phyloP scores from a whole-genome alignment of 2,329 filamentous ascomycete species.

The Coniochaeta sp. region DNA sequence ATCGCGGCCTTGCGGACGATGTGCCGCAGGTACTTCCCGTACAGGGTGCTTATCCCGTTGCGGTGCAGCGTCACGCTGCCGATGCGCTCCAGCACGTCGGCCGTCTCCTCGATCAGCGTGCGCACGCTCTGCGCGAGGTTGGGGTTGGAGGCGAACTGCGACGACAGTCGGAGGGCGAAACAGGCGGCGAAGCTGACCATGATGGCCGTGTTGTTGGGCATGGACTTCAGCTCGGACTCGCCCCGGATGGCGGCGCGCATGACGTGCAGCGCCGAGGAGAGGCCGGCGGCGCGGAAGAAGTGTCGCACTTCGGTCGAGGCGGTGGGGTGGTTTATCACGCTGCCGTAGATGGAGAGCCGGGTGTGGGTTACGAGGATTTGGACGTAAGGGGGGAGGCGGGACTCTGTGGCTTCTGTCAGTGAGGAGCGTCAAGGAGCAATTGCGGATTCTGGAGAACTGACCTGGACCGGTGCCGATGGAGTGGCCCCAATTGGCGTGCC shows the following conservation, averaged over 20 bases:
- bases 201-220: slow-evolving; percentile 73
- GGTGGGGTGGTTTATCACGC: slow-evolving; percentile 68
- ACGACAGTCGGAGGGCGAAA: slow-evolving; percentile 58
- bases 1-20: slow-evolving; percentile 32
- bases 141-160: slow-evolving; percentile 49
- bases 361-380: slow-evolving; percentile 70
- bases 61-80: slow-evolving; percentile 59
- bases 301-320: slow-evolving; percentile 64
- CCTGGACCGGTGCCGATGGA: slow-evolving; percentile 47
- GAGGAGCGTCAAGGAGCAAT: too few relatives aligned
- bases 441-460: slow-evolving; percentile 25
- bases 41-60: slow-evolving; percentile 54
- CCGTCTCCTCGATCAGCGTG: slow-evolving; percentile 60
- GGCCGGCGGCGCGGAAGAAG: slow-evolving; percentile 64
- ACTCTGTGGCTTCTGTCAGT: slow-evolving; percentile 28
- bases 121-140: slow-evolving; percentile 56
- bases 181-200: slow-evolving; percentile 73
- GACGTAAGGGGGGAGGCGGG: slow-evolving; percentile 62
- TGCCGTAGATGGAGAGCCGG: slow-evolving; percentile 65
- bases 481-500: slow-evolving; percentile 56
- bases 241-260: slow-evolving; percentile 68
- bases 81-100: slow-evolving; percentile 61
- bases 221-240: slow-evolving; percentile 61
- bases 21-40: slow-evolving; percentile 37
- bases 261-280: slow-evolving; percentile 68